Evolutionary conservation across 805 yeast species (phyloP).

Genomic region (Schwanniomyces occidentalis): DNA sequence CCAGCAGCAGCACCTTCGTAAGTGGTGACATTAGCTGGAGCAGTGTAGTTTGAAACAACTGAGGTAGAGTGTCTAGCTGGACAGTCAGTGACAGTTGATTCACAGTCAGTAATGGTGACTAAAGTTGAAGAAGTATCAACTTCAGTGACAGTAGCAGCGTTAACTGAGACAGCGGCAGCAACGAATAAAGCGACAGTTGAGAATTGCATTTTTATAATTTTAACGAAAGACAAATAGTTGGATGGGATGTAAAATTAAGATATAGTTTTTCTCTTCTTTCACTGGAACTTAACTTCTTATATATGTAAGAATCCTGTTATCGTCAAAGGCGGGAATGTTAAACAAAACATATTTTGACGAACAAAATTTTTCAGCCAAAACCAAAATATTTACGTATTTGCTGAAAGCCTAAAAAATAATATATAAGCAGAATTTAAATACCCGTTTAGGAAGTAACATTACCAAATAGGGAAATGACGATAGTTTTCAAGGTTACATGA

Average conservation of each 20-base stretch:
- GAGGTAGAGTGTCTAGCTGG: constrained; percentile 30
- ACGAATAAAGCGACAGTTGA: constrained; percentile 35
- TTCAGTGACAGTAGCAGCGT: constrained; percentile 26
- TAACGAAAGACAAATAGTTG: constrained; percentile 37
- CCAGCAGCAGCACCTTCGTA: constrained; percentile 37
- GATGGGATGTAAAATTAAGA: constrained; percentile 13
- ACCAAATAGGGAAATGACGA: not conserved
- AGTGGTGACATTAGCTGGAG: constrained; percentile 33
- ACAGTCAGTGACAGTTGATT: constrained; percentile 47
- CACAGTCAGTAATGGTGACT: constrained; percentile 51
- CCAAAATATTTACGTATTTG: constrained; percentile 1
- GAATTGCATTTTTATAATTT: constrained; percentile 38
- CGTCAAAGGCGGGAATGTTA: too few relatives aligned
- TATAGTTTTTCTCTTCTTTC: not conserved
- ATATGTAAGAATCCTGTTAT: not conserved
- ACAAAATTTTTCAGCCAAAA: not conserved
- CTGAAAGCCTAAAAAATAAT: too few relatives aligned
- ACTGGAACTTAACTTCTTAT: not conserved
- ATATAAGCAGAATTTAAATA: too few relatives aligned
- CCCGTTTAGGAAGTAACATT: not conserved
- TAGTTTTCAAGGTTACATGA: not conserved
- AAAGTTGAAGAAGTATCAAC: constrained; percentile 32
- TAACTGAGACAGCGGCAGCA: constrained; percentile 31
- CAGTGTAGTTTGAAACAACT: constrained; percentile 17
- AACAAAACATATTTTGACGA: not conserved